These are phyloP conservation scores for Komagataella ulmi DNA, from an alignment of 805 yeast genomes.

Conservation along the genomic window DNA sequence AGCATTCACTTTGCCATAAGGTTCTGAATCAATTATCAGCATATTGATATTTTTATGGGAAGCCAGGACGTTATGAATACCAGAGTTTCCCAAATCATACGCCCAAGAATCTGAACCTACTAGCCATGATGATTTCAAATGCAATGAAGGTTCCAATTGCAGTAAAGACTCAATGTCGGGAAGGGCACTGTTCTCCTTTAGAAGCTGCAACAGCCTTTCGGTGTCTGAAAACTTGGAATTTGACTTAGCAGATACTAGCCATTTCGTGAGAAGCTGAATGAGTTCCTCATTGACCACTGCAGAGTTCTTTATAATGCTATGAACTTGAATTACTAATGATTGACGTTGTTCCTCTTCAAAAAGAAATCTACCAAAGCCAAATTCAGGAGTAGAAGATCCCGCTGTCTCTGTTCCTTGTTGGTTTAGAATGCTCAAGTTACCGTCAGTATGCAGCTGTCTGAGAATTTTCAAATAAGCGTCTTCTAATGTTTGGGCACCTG, in stretches of 20 bases:
- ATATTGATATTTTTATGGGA: constrained; percentile 70
- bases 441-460: constrained; percentile 44
- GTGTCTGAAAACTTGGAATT: constrained; percentile 18
- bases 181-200: background rate
- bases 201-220: background rate
- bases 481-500: constrained; percentile 43
- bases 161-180: constrained; percentile 19
- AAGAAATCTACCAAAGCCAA: constrained; percentile 69
- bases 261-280: constrained; percentile 46
- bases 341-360: constrained; percentile 37
- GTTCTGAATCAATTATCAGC: constrained; percentile 80
- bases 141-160: constrained; percentile 29
- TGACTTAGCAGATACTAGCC: constrained; percentile 46
- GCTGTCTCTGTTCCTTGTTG: constrained; percentile 35
- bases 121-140: constrained; percentile 55
- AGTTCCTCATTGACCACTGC: constrained; percentile 27
- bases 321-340: constrained; percentile 29
- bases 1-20: constrained; percentile 29
- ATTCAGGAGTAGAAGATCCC: constrained; percentile 57
- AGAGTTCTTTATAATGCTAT: constrained; percentile 27
- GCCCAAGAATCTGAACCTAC: constrained; percentile 95
- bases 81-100: constrained; percentile 82
- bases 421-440: constrained; percentile 45
- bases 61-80: constrained; percentile 73
- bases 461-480: constrained; percentile 68